phyloP scores from a whole-genome alignment of 2,329 filamentous ascomycete genomes.

The Epichloe gansuensis region DNA sequence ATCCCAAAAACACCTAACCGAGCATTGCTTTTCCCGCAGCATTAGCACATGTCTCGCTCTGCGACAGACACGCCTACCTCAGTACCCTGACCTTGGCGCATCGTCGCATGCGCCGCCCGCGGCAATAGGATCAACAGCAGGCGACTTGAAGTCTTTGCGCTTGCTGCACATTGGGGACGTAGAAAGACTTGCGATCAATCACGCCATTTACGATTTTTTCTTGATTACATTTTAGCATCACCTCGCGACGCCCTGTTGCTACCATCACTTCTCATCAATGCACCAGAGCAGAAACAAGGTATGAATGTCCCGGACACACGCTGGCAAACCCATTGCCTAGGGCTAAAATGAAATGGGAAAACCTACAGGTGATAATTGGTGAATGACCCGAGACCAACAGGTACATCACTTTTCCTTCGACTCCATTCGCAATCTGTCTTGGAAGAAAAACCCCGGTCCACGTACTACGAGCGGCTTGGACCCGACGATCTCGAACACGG shows the following conservation, averaged over 20 bases:
- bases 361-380: neutral
- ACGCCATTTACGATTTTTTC: neutral
- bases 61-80: neutral
- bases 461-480: neutral
- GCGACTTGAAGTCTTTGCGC: constrained; percentile 58
- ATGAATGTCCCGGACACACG: neutral
- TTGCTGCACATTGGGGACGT: constrained; percentile 38
- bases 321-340: neutral
- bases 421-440: neutral
- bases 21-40: neutral
- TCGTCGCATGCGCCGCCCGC: constrained; percentile 29
- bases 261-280: neutral
- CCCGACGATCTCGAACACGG: neutral
- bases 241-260: neutral
- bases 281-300: neutral
- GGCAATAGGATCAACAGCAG: constrained; percentile 33
- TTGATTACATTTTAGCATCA: neutral
- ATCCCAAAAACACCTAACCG: neutral
- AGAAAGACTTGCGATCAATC: constrained; percentile 40
- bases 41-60: no score
- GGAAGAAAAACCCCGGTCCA: neutral
- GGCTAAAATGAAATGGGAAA: neutral
- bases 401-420: neutral
- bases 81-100: constrained; percentile 1
- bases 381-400: neutral